Evolutionary conservation across 148 eudicot genomes (phyloP).

Genomic region (Drosera capensis): DNA sequence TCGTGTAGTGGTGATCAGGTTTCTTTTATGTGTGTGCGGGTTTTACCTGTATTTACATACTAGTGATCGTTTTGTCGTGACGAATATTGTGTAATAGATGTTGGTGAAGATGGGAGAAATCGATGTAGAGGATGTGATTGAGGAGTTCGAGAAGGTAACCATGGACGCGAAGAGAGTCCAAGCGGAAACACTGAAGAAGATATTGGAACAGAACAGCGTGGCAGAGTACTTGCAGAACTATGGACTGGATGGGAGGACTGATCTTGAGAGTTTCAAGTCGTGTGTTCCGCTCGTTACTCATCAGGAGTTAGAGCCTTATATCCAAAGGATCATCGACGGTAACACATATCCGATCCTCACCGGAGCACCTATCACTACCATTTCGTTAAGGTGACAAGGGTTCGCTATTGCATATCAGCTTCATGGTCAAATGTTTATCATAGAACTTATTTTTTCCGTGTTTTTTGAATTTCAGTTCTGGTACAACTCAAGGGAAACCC

Average conservation of each 20-base stretch:
- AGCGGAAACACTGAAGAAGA: constrained; percentile 23
- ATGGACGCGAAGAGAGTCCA: constrained; percentile 25
- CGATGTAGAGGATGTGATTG: constrained; percentile 14
- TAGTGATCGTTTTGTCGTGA: no score
- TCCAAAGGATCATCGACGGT: constrained; percentile 58
- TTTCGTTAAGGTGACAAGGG: constrained; percentile 52
- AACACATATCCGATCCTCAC: constrained; percentile 53
- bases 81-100: no score
- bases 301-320: constrained; percentile 54
- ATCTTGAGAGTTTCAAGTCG: constrained; percentile 45
- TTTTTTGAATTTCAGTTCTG: constrained; percentile 36
- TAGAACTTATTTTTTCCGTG: constrained; percentile 4
- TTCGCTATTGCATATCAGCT: neutral
- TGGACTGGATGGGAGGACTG: constrained; percentile 32
- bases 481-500: constrained; percentile 85
- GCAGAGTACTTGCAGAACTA: constrained; percentile 19
- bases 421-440: neutral
- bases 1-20: no score
- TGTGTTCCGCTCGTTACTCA: constrained; percentile 52
- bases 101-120: constrained; percentile 12
- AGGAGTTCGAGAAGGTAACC: constrained; percentile 24
- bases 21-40: no score
- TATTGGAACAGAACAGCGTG: constrained; percentile 17
- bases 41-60: no score
- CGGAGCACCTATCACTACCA: constrained; percentile 48